Evolutionary conservation across 352 stramenopile species (phyloP).

Genomic region (Bremia lactucae): DNA sequence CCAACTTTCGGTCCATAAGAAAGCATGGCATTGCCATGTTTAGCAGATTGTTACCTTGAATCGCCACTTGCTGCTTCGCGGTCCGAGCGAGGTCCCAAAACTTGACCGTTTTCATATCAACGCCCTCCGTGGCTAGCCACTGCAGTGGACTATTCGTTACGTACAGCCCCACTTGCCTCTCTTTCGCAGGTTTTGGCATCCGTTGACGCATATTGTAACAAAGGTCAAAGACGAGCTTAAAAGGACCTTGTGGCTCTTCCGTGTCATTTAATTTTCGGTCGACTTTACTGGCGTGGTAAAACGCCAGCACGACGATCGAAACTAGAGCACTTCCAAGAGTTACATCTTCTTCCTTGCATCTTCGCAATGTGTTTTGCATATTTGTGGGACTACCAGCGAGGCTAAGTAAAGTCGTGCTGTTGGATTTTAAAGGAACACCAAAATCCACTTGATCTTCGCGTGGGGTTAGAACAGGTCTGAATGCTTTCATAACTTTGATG

Average conservation of each 20-base stretch:
- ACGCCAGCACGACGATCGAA: constrained; percentile 32
- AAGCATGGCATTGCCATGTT: constrained; percentile 35
- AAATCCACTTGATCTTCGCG: constrained; percentile 38
- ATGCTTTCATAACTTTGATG: constrained; percentile 39
- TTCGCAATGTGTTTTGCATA: constrained; percentile 28
- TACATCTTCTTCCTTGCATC: constrained; percentile 33
- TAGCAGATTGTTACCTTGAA: constrained; percentile 22
- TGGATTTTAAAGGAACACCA: constrained; percentile 21
- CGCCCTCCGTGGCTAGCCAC: constrained; percentile 34
- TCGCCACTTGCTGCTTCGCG: constrained; percentile 21
- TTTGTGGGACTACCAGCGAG: constrained; percentile 23
- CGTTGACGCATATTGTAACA: constrained; percentile 39
- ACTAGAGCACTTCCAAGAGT: constrained; percentile 35
- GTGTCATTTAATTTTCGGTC: constrained; percentile 15
- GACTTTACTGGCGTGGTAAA: constrained; percentile 35
- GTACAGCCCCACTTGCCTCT: constrained; percentile 41
- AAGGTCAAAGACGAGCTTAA: constrained; percentile 37
- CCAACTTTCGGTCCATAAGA: constrained; percentile 25
- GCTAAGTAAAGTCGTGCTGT: constrained; percentile 36
- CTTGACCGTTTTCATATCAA: constrained; percentile 24
- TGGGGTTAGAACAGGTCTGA: constrained; percentile 25
- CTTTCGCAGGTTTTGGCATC: constrained; percentile 7
- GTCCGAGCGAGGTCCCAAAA: constrained; percentile 49
- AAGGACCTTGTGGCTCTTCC: constrained; percentile 11
- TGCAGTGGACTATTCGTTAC: constrained; percentile 30